A percentile compares a stretch with the other conserved stretches of the same genome.
Evolutionary conservation across 2,329 filamentous ascomycete genomes (phyloP).

Genomic region (Ilyonectria destructans): DNA sequence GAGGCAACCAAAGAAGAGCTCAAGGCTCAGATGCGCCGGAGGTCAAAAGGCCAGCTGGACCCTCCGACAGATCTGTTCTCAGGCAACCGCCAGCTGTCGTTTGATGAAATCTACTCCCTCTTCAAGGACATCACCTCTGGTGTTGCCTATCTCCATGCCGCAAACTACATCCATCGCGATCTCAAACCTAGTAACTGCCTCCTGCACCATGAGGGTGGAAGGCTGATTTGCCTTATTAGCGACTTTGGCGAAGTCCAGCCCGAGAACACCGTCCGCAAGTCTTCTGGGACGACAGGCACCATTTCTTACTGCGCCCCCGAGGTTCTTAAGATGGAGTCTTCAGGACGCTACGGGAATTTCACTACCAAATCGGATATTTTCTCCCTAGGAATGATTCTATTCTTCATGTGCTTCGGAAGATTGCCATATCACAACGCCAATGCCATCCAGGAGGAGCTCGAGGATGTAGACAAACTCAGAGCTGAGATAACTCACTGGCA

Average conservation of each 20-base stretch:
- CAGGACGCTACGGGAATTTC: conserved; percentile 89
- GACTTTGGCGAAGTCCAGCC: conserved; percentile 98
- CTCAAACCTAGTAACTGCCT: conserved; percentile 97
- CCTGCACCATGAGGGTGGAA: conserved; percentile 82
- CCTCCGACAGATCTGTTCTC: conserved; percentile 66
- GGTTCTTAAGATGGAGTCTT: conserved; percentile 80
- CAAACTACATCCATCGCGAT: conserved; percentile 96
- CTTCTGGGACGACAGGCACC: conserved; percentile 93
- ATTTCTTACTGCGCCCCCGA: conserved; percentile 98
- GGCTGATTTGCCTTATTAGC: conserved; percentile 88
- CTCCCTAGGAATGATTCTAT: conserved; percentile 97
- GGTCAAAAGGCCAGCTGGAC: conserved; percentile 84
- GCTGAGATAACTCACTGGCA: conserved; percentile 90
- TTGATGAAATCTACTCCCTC: conserved; percentile 97
- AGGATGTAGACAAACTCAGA: conserved; percentile 88
- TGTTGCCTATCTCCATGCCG: conserved; percentile 88
- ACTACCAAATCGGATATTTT: conserved; percentile 99
- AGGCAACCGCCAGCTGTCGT: conserved; percentile 67
- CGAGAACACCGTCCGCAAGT: conserved; percentile 85
- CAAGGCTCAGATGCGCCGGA: conserved; percentile 88
- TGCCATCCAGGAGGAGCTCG: conserved; percentile 88
- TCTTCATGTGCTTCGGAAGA: conserved; percentile 96
- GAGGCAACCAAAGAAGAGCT: conserved; percentile 85
- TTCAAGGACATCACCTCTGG: conserved; percentile 97
- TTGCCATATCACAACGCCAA: conserved; percentile 91